Base-by-base conservation (phyloP, 2,329 filamentous ascomycete species). In the Westerdykella aurantiaca region DNA sequence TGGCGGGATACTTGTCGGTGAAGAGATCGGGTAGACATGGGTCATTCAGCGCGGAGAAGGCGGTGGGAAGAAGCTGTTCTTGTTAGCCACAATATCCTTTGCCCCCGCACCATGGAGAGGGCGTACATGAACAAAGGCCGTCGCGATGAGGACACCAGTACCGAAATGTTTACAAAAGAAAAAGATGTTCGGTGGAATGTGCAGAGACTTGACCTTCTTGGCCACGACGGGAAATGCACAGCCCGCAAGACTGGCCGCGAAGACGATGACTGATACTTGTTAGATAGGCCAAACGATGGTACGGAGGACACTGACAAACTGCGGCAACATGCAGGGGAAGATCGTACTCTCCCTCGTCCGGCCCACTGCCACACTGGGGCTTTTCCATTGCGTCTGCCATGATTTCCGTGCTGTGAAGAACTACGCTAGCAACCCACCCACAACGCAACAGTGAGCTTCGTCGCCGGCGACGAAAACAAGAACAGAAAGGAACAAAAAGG, bases 141-240 rank as follows among this genome's bases (percentile, higher is more conserved):
- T 93, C 10, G 88, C 86, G 49, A 93, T 83, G n/a, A 93, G 73
- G 16, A 93, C 88, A 46, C 87, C 87, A 1, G 87, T 93, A 58
- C 87, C 66, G 41, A 69, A 68, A 55, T 82, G 79, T 53, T 82
- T 82, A 65, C 77, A 81, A 43, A 78, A 75, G 58, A 82, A 82
- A 63, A 82, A 81, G 25, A 79, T 58, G 50, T 71, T 74, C 1
- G 74, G 68, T 0, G 78, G 77, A 7, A 81, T 75, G 62, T 77
- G 79, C 56, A 82, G 66, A 74, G 76, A 78, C 43, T 66, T 74
- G 52, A 81, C 66, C 61, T 79, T 81, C 54, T 68, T 69, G 3
- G 66, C 66, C 11, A 68, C 56, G 7, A 69, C 65, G 18, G 66
- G 66, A 43, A 69, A 69, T 16, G 64, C 66, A 48, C 54, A 57